Evolutionary conservation across 257 asterid genomes (phyloP).

Genomic region (Ophiorrhiza pumila): DNA sequence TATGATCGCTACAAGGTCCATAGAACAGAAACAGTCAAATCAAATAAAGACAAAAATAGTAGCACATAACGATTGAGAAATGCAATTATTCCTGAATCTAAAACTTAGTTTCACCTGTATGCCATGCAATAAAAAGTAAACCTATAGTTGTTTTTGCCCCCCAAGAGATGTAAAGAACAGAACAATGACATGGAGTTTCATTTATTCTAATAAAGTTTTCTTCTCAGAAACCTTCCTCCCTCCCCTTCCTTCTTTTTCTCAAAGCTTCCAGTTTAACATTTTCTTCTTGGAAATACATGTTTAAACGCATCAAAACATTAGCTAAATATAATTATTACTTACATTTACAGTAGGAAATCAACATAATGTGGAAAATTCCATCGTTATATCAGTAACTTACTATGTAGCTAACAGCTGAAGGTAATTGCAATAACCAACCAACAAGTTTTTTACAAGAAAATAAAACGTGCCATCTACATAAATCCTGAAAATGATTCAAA

Average conservation of each 20-base stretch:
- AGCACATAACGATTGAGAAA: not conserved
- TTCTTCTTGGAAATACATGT: too few species aligned
- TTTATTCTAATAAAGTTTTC: not conserved
- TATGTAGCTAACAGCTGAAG: not conserved
- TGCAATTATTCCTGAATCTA: not conserved
- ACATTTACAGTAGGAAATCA: not conserved
- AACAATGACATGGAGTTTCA: not conserved
- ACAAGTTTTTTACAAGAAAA: not conserved
- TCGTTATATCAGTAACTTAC: not conserved
- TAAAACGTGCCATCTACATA: not conserved
- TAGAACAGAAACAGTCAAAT: too few species aligned
- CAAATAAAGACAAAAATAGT: not conserved
- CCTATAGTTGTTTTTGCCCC: not conserved
- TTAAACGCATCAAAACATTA: not conserved
- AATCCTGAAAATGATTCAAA: not conserved
- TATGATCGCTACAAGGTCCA: not conserved
- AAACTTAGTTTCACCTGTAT: not conserved
- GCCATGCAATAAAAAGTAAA: not conserved
- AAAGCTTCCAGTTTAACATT: too few species aligned
- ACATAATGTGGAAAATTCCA: not conserved
- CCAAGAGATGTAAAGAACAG: not conserved
- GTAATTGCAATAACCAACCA: not conserved
- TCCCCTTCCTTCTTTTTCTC: too few species aligned
- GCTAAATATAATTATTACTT: not conserved
- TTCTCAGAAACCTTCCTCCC: too few species aligned